Base-by-base conservation (phyloP, 2,329 filamentous ascomycete species). In the Cladosporium sp. region DNA sequence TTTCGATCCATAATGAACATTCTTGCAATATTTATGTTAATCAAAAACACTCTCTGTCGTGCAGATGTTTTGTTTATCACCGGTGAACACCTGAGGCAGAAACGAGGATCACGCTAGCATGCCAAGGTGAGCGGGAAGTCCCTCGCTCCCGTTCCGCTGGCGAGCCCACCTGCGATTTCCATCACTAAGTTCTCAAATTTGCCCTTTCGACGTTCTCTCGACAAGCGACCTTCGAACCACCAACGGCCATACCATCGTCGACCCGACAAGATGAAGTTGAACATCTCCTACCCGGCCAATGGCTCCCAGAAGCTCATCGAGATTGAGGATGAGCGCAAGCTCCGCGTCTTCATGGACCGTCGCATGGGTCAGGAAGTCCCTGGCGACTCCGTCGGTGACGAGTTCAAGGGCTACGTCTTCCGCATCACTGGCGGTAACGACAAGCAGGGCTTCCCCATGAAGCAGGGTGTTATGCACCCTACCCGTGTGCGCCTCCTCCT, bases 381-480 rank as follows among this genome's bases (percentile, higher is more conserved):
- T 67, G 93, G 86, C 70, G 94, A 98, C 80, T 86, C 85, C 72
- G 83, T 98, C 70, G 93, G 93, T 71, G 91, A 97, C 72, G 93
- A 98, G 80, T 98, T 95, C 88, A 96, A 96, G 84, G 93, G 93
- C 77, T 98, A 98, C 83, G 85, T 98, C 80, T 90, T 98, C 86
- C 86, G 84, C 74, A 97, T 98, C 81, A 98, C 93, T 69, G 94
- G 93, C 72, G 93, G 94, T 73, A 98, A 98, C 87, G 93, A 98
- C 88, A 98, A 98, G 89, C 94, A 98, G 83, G 93, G 93, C 81
- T 98, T 98, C 85, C 93, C 93, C 67, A 98, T 98, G 93, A 98
- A 98, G 90, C 94, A 98, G 86, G 93, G 93, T 83, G 88, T 95
- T 75, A 92, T 98, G 83, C 88, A 95, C 77, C 91, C 93, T 69